Base-by-base conservation (phyloP, 208 protist species). In the Lotmaria passim region DNA sequence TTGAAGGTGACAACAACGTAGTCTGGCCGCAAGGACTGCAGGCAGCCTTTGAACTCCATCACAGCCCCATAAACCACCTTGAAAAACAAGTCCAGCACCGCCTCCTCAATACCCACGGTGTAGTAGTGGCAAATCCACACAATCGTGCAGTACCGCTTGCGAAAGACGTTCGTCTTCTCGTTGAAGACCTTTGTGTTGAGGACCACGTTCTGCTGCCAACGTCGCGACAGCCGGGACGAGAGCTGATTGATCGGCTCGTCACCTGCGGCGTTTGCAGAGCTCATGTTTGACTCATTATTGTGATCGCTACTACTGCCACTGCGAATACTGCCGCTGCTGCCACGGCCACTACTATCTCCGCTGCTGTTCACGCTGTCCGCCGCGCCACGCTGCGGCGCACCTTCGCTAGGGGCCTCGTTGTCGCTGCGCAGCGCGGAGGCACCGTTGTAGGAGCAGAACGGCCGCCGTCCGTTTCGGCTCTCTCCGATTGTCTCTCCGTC, bases 171-270 rank as follows among this genome's bases (percentile, higher is more conserved):
- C 10, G 81, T 60, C 44, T 81, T 68, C 17, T 91, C 86, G 57
- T 81, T 79, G 44, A 91, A 86, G 0, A 91, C 75, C 1, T 65
- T 51, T 17, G 73, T 74, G 70, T 91, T 91, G 41, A 90, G 75
- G 28, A 70, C 38, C 21, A 81, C 51, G 26, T 78, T 73, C 15
- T 65, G 67, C 36, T 55, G 47, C 57, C 72, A 55, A 47, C 51
- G 62, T 15, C 48, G 19, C 39, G 61, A 66, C 7, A 70, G 24
- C 3, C 47, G 39, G 5, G 23, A 4, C 11, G 38, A 39, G 14
- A 38, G 30, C 12, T 23, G 51, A 7, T 38, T 7, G 30, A 7
- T 14, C 36, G 44, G 33, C 55, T 21, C 26, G 23, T 33, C 28
- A 3, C 52, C 33, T 2, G 19, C 10, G 19, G 19, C 3, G 19